Percentiles rank a stretch among this genome's conserved stretches.
Evolutionary conservation across 345 rosid species (phyloP).

Genomic region (Brassica napus): DNA sequence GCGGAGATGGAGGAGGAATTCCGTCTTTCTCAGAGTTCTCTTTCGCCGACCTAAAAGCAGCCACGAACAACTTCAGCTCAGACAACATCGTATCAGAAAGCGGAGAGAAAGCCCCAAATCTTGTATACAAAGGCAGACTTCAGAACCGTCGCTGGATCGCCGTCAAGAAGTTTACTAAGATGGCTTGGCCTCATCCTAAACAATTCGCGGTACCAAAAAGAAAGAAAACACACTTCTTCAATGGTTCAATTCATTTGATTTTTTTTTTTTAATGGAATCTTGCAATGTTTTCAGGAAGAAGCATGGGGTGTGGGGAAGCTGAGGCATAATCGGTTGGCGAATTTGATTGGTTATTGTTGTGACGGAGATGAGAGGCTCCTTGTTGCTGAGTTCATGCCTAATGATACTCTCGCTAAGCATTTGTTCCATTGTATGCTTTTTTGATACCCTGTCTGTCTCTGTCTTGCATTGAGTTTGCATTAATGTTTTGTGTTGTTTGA

Average conservation of each 20-base stretch:
- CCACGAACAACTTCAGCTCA: conserved; percentile 70
- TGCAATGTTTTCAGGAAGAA: conserved; percentile 61
- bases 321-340: conserved; percentile 80
- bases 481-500: conserved; percentile 4
- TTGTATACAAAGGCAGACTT: conserved; percentile 71
- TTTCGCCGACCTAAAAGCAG: conserved; percentile 62
- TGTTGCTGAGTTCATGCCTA: conserved; percentile 97
- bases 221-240: background rate
- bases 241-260: background rate
- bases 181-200: conserved; percentile 85
- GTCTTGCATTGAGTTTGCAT: background rate
- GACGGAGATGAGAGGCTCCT: conserved; percentile 97
- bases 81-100: conserved; percentile 73
- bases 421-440: conserved; percentile 72
- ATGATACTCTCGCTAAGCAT: conserved; percentile 96
- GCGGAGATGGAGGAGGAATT: conserved; percentile 37
- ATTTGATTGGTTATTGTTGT: conserved; percentile 96
- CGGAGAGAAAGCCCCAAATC: conserved; percentile 62
- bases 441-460: background rate
- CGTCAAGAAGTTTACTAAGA: conserved; percentile 76
- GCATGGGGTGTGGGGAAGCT: conserved; percentile 90
- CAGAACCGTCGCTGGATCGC: conserved; percentile 77
- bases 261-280: background rate
- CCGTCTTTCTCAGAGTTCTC: conserved; percentile 74
- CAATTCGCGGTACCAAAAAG: conserved; percentile 56